Conservation (phyloP, 2,329 filamentous ascomycete species). For the Tetracladium maxilliforme region DNA sequence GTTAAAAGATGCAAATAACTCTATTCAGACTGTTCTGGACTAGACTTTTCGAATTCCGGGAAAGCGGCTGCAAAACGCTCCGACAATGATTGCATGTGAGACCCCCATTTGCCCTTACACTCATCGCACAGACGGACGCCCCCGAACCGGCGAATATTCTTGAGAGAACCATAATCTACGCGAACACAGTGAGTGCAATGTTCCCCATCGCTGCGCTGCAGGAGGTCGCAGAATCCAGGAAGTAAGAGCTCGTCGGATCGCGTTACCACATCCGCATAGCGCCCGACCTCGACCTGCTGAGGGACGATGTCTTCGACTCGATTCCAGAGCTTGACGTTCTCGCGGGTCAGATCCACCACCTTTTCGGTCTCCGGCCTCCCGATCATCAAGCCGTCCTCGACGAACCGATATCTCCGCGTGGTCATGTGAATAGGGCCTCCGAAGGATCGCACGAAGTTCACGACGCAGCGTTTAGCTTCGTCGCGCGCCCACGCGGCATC, state of each 20-base stretch:
- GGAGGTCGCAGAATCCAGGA: too few relatives aligned
- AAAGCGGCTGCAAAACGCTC: too few relatives aligned
- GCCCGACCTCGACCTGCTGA: constrained; percentile 1
- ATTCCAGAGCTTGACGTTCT: constrained; percentile 16
- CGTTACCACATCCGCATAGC: constrained; percentile 3
- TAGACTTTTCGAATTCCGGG: too few relatives aligned
- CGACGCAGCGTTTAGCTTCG: constrained; percentile 2
- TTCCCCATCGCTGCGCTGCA: too few relatives aligned
- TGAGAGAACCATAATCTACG: too few relatives aligned
- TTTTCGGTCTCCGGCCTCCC: constrained; percentile 11
- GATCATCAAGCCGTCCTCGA: constrained; percentile 16
- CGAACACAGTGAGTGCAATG: too few relatives aligned
- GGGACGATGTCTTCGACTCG: constrained; percentile 8
- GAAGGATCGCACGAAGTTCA: constrained; percentile 14
- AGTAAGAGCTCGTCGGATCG: constrained; percentile 6
- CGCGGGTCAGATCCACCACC: constrained; percentile 9
- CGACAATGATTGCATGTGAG: too few relatives aligned
- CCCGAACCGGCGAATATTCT: too few relatives aligned
- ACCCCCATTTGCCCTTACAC: too few relatives aligned
- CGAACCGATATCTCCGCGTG: constrained; percentile 17
- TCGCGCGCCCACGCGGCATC: constrained; percentile 10
- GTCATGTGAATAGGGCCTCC: constrained; percentile 18
- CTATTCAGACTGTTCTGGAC: too few relatives aligned
- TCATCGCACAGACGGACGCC: too few relatives aligned
- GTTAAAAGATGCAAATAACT: too few relatives aligned